Evolutionary conservation across 345 rosid species (phyloP), one percentile per base, ranked within the genome.

Genomic region (Syzygium oleosum): DNA sequence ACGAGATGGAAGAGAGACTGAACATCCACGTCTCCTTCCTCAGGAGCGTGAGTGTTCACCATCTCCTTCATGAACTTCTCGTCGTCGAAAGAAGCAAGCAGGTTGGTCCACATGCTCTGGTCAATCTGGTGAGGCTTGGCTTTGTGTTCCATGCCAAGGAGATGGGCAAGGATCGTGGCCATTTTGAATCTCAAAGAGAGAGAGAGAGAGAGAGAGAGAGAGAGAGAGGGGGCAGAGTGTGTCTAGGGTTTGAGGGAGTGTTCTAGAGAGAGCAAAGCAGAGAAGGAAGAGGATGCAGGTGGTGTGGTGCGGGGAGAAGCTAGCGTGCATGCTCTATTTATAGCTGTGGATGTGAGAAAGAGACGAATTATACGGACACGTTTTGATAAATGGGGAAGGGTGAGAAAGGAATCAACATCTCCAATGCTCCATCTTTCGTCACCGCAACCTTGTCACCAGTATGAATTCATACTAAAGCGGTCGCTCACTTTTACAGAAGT

Each of bases 1-100:
- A 77, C 86, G 17, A 87, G 52, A n/a, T n/a, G 43, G 34, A 87
- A 87, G 27, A 87, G 80, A 73, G 88, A 83, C n/a, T 84, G 85
- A 15, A 27, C 52, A 31, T 87, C 88, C 56, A 59, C 38, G 46
- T 83, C 88, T 25, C 86, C 86, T 56, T 87, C 80, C 22, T 84
- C 77, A 16, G 88, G 88, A 38, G 88, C 86, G 80, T 87, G 88
- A 84, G 88, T 4, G 58, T 4, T 25, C 52, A 87, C 53, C 80
- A 87, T 58, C 63, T 87, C 88, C 56, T 83, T 87, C 53, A 23
- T 13, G 25, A 87, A 87, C 38, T 43, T 84, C 15, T 80, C 80
- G 86, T 87, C 88, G 38, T 87, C 88, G 15, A 80, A 56, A 84
- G 56, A 51, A 51, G 85, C 34, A n/a, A 49, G 16, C 58, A 51